These are phyloP conservation scores for Eucommia ulmoides DNA, from an alignment of 257 asterid species.

Conservation along the genomic window DNA sequence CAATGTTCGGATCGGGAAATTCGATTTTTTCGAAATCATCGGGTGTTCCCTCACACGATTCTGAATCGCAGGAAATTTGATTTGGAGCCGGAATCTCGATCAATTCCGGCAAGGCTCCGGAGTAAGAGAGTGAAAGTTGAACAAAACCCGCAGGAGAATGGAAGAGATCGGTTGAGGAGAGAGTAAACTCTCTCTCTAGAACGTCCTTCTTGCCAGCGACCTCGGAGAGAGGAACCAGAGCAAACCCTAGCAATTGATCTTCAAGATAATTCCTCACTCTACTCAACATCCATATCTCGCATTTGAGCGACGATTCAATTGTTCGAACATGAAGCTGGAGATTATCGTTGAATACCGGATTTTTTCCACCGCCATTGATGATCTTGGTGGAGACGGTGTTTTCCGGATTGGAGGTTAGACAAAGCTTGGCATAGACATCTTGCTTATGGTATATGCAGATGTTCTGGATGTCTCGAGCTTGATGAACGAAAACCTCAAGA, in stretches of 20 bases:
- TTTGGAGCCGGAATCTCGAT: not conserved
- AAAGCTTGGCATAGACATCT: constrained; percentile 2
- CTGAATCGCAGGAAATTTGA: not conserved
- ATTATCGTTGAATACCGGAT: constrained; percentile 1
- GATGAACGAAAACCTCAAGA: not conserved
- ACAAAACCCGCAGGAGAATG: constrained; percentile 1
- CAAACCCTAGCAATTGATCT: constrained; percentile 1
- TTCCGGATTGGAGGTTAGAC: not conserved
- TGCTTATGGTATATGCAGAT: constrained; percentile 3
- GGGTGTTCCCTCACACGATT: not conserved
- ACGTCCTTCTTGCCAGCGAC: not conserved
- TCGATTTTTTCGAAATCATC: not conserved
- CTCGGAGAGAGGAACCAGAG: not conserved
- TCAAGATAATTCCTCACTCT: constrained; percentile 4
- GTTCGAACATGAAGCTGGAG: constrained; percentile 1
- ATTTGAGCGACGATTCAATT: not conserved
- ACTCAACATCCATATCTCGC: constrained; percentile 3
- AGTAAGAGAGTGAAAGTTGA: not conserved
- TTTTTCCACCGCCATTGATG: constrained; percentile 2
- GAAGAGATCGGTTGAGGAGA: constrained; percentile 1
- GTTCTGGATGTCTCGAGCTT: constrained; percentile 1
- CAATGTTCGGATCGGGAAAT: constrained; percentile 1
- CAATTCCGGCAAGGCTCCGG: not conserved
- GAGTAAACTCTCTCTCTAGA: not conserved
- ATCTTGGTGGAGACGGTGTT: not conserved